Base-by-base conservation (phyloP, 106 monocot species). In the Chionographis japonica region DNA sequence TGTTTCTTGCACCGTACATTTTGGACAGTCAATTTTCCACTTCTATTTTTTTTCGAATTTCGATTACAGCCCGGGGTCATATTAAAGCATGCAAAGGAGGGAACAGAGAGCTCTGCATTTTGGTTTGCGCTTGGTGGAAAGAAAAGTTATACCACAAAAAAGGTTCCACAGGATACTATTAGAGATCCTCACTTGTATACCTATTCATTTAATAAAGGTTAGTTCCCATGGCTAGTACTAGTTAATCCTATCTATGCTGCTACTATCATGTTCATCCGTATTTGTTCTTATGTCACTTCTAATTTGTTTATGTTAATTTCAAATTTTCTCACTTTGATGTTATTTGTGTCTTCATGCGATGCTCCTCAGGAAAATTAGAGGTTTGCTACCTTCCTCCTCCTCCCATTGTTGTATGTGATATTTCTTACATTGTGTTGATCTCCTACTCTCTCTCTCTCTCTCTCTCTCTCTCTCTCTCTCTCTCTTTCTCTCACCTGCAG, bases 51-150 rank as follows among this genome's bases (percentile, higher is more conserved):
- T 27, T 27, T 39, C 6, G 14, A 54, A 68, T 59, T 58, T 41
- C 27, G 12, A 54, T 65, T 78, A 6, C 68, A 81, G 81, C 77
- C 85, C 20, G 81, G 81, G 17, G 61, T 35, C 16, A 16, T 77
- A 27, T 35, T 81, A 43, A 85, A 85, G 56, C 70, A 74, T 81
- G 74, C 63, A 0, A 85, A 85, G 74, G 85, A 85, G 62, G 85
- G 85, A 52, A 81, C 85, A 38, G 85, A 85, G 55, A 85, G 81
- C 56, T 80, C 85, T 66, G 85, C 85, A n/a, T 85, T 85, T 65
- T 85, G 85, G 85, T 85, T 85, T 78, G 85, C 81, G 8, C 85
- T 85, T 66, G 85, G 85, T 52, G 85, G 85, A 56, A 85, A 78
- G 62, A 77, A 81, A 64, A 78, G 52, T 63, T 85, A 57, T 63